Conservation (phyloP, 805 yeast genomes). For the Zygotorulaspora danielsina region DNA sequence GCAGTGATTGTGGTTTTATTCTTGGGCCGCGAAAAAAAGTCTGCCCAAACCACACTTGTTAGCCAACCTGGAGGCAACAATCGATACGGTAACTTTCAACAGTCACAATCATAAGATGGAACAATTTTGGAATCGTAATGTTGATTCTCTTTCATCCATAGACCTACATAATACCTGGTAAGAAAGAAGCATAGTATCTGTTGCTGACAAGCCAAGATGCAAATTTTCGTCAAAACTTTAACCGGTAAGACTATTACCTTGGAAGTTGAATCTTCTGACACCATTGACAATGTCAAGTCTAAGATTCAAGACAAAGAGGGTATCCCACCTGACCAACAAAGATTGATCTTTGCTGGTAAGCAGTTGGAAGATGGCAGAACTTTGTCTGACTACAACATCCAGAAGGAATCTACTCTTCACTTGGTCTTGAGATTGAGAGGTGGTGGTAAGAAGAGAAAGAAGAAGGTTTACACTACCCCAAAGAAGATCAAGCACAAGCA, state of each 20-base stretch:
- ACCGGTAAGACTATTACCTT: slow-evolving; percentile 99
- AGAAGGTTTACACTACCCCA: slow-evolving; percentile 99
- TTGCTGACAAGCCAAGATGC: slow-evolving; percentile 66
- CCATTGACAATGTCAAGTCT: slow-evolving; percentile 93
- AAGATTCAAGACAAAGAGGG: slow-evolving; percentile 98
- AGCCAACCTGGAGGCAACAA: no score
- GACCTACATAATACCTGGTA: no score
- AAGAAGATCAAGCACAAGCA: slow-evolving; percentile 99
- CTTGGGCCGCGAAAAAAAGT: no score
- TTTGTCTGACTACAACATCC: slow-evolving; percentile 94
- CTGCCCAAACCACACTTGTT: no score
- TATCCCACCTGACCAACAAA: slow-evolving; percentile 96
- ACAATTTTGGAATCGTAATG: no score
- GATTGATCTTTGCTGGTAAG: slow-evolving; percentile 96
- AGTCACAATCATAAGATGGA: no score
- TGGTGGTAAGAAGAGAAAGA: slow-evolving; percentile 99
- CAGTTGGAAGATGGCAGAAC: slow-evolving; percentile 97
- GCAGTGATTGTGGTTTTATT: no score
- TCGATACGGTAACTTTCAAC: no score
- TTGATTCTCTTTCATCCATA: no score
- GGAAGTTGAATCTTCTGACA: slow-evolving; percentile 97
- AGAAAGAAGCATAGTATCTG: slow-evolving; percentile 37
- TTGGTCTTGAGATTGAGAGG: slow-evolving; percentile 97
- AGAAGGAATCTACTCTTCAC: slow-evolving; percentile 94
- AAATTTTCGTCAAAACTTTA: slow-evolving; percentile 98